Base-by-base conservation (phyloP, 1,284 basidiomycete species). In the Neonothopanus nambi region DNA sequence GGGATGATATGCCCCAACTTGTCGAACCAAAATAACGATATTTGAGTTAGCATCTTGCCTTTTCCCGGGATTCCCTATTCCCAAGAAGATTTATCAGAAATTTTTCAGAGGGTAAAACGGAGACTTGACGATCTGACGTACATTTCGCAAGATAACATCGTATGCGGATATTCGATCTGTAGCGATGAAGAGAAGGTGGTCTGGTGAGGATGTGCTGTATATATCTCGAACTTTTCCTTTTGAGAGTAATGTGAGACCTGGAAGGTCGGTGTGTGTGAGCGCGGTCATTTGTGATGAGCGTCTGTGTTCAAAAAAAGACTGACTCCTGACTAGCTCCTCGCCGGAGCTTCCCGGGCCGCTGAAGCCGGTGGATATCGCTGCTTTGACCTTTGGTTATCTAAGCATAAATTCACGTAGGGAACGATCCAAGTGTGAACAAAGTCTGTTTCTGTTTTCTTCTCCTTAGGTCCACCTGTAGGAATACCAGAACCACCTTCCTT, bases 121-220 rank as follows among this genome's bases (percentile, higher is more conserved):
- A n/a, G n/a, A n/a, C n/a, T n/a, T n/a, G n/a, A n/a, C 23, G 41
- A 52, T 12, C 26, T 26, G 33, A 45, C 26, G 54, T 42, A 96
- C 94, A 70, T 95, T 93, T 68, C 86, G 84, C 65, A 98, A 81
- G 67, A 97, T 89, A 58, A 98, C 91, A 78, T 99, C 96, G 73
- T 94, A 99, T 0, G 96, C 95, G 17, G 93, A 96, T 67, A 98
- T 97, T 57, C 97, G 81, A 74, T 99, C 97, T 13, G 93, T 91
- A 5, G 96, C 95, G 51, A 99, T 89, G 70, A 99, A 98, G 53
- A 99, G 81, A 24, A 98, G 80, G 60, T 84, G 80, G 54, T 88
- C 73, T 58, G 80, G 72, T 59, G 83, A 75, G 59, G 91, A 82
- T 11, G 81, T 85, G 43, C 79, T 72, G 70, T 97, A 98, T 63